These are phyloP conservation scores for Hyphopichia buzzinii DNA, from an alignment of 1,139 yeast species.

Conservation along the genomic window DNA sequence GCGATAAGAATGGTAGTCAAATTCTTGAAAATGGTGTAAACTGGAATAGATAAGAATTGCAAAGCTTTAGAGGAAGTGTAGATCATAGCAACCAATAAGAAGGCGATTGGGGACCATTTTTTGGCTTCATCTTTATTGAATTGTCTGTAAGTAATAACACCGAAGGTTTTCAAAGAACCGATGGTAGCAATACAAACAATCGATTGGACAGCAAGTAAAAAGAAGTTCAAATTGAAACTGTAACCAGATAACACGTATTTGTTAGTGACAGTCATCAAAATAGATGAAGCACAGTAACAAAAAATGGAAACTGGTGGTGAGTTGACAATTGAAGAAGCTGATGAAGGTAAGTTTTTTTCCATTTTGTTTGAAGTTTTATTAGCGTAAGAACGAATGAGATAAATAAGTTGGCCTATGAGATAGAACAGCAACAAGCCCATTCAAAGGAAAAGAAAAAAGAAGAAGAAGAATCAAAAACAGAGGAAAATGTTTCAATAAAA, in stretches of 20 bases:
- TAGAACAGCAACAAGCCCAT: slow-evolving; percentile 47
- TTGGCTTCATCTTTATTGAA: slow-evolving; percentile 86
- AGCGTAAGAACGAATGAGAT: slow-evolving; percentile 24
- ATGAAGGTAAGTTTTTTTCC: slow-evolving; percentile 31
- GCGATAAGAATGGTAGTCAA: slow-evolving; percentile 95
- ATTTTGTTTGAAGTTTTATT: slow-evolving; percentile 17
- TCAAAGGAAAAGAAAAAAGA: slow-evolving; percentile 10
- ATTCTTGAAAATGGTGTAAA: slow-evolving; percentile 96
- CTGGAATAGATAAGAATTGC: slow-evolving; percentile 88
- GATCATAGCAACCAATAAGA: slow-evolving; percentile 87
- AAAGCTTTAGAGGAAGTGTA: slow-evolving; percentile 96
- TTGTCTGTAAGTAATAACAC: slow-evolving; percentile 81
- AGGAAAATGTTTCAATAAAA: slow-evolving; percentile 1
- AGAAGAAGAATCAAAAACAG: slow-evolving; percentile 2
- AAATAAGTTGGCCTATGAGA: slow-evolving; percentile 35
- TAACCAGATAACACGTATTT: slow-evolving; percentile 86
- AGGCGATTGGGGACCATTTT: slow-evolving; percentile 93
- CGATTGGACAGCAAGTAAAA: slow-evolving; percentile 79
- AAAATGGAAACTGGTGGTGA: slow-evolving; percentile 84
- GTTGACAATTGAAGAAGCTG: slow-evolving; percentile 53
- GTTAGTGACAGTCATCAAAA: slow-evolving; percentile 97
- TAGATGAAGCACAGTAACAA: slow-evolving; percentile 88
- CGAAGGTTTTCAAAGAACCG: slow-evolving; percentile 65
- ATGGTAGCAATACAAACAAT: slow-evolving; percentile 78
- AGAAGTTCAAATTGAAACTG: slow-evolving; percentile 85